Evolutionary conservation across 2,329 filamentous ascomycete species (phyloP), one percentile per base, ranked within the genome.

Genomic region (Colletotrichum phormii): DNA sequence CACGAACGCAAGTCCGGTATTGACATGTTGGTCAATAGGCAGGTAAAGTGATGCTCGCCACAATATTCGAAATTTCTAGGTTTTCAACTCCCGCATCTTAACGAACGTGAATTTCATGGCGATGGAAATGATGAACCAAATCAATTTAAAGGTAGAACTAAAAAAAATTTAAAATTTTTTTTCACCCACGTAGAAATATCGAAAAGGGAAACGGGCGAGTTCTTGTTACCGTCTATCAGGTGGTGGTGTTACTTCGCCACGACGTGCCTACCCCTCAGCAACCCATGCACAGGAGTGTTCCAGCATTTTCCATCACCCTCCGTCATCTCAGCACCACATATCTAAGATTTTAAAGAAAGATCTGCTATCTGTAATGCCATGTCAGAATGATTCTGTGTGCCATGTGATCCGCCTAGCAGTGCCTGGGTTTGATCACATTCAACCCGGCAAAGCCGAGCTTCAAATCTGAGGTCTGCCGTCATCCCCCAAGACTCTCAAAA

Each of bases 171-270:
- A n/a, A n/a, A n/a, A n/a, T n/a, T n/a, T n/a, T n/a, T n/a, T n/a
- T n/a, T n/a, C n/a, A n/a, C n/a, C n/a, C n/a, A 42, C 18, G 0
- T 1, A 11, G 18, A 1, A 18, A 7, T 49, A 11, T 22, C 8
- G 6, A 49, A 9, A 1, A 22, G 42, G 42, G 3, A 49, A 18
- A 4, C 42, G 5, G 42, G 0, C 11, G 42, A 49, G 42, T 8
- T 3, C 42, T 11, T 22, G 42, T 49, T 49, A 18, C 42, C 42
- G 9, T n/a, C 3, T 18, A 49, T 49, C 42, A 49, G 67, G 42
- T 53, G 57, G 67, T 67, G 54, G 37, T 59, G 46, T 51, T 53
- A 54, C 33, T 46, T 54, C 22, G 46, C 62, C 67, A 46, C 46
- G 35, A 46, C 31, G 18, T 24, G 55, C 33, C 18, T 60, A 66